Percentiles rank a stretch among this genome's conserved stretches.
Evolutionary conservation across 78 protist genomes (phyloP).

Genomic region (Dictyostelium firmibasis): DNA sequence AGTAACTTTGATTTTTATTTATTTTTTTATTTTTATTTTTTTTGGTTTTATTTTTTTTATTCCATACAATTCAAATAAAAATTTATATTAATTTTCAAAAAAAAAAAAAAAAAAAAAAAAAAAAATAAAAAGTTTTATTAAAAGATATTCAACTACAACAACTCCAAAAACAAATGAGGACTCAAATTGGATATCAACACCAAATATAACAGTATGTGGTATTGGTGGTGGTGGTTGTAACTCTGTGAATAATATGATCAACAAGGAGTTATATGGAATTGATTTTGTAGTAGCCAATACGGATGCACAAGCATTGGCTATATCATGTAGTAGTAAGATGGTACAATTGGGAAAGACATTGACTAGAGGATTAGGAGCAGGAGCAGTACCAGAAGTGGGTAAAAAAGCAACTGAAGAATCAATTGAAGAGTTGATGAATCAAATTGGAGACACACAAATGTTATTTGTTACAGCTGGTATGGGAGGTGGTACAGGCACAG

Average conservation of each 20-base stretch:
- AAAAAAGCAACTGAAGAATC: conserved; percentile 84
- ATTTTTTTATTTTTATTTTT: neutral
- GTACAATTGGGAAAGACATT: conserved; percentile 83
- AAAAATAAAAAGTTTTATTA: neutral
- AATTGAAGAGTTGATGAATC: conserved; percentile 42
- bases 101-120: neutral
- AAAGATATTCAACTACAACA: conserved; percentile 34
- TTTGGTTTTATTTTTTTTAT: no score
- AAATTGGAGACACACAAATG: conserved; percentile 83
- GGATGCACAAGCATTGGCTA: conserved; percentile 89
- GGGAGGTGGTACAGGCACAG: conserved; percentile 95
- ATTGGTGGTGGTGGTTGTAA: conserved; percentile 91
- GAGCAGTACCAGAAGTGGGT: conserved; percentile 87
- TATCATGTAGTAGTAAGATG: conserved; percentile 49
- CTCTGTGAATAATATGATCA: conserved; percentile 88
- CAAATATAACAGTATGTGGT: conserved; percentile 80
- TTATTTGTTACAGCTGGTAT: conserved; percentile 92
- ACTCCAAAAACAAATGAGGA: conserved; percentile 14
- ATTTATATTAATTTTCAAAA: neutral
- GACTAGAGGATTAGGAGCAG: conserved; percentile 91
- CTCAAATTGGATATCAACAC: conserved; percentile 62
- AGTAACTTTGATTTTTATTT: neutral
- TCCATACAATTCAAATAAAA: no score
- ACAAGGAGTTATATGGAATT: conserved; percentile 59
- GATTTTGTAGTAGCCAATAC: conserved; percentile 88